A percentile compares a stretch with the other conserved stretches of the same genome.
phyloP scores from a whole-genome alignment of 805 yeast genomes.

The Yarrowia sp. region DNA sequence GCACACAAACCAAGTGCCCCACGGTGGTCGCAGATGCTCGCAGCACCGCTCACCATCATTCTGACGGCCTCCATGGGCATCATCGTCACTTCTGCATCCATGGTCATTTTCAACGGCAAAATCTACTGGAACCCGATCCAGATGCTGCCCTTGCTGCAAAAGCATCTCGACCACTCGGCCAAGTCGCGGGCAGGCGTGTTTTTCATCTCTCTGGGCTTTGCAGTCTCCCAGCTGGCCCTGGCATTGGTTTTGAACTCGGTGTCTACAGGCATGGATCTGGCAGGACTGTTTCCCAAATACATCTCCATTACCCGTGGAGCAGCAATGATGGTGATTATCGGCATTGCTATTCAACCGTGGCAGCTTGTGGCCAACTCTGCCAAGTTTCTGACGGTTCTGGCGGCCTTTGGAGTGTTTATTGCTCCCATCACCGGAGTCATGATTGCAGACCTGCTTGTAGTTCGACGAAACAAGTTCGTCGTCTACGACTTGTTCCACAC shows the following conservation, averaged over 20 bases:
- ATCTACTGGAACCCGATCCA: conserved; percentile 59
- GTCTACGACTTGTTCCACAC: conserved; percentile 54
- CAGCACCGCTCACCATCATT: conserved; percentile 53
- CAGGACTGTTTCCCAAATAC: conserved; percentile 56
- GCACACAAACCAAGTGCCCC: conserved; percentile 52
- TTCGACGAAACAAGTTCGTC: conserved; percentile 53
- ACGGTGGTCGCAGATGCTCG: conserved; percentile 52
- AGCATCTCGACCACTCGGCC: conserved; percentile 51
- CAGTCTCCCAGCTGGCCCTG: conserved; percentile 28
- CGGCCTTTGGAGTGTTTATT: conserved; percentile 52
- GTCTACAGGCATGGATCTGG: conserved; percentile 60
- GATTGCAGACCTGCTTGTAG: conserved; percentile 53
- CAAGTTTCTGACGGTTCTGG: conserved; percentile 51
- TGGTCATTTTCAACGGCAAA: conserved; percentile 51
- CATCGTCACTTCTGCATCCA: conserved; percentile 55
- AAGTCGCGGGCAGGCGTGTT: conserved; percentile 59
- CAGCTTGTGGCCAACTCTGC: conserved; percentile 51
- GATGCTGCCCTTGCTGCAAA: conserved; percentile 52
- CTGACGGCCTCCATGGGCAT: conserved; percentile 58
- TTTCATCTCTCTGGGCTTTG: conserved; percentile 49
- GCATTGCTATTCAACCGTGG: conserved; percentile 55
- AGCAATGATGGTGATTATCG: conserved; percentile 50
- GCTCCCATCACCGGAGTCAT: conserved; percentile 54
- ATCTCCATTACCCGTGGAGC: conserved; percentile 58
- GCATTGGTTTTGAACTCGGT: conserved; percentile 52